Percentiles rank a stretch among this genome's conserved stretches.
Conservation (phyloP, 306 rosid genomes). For the Cicer pinnatifidum region DNA sequence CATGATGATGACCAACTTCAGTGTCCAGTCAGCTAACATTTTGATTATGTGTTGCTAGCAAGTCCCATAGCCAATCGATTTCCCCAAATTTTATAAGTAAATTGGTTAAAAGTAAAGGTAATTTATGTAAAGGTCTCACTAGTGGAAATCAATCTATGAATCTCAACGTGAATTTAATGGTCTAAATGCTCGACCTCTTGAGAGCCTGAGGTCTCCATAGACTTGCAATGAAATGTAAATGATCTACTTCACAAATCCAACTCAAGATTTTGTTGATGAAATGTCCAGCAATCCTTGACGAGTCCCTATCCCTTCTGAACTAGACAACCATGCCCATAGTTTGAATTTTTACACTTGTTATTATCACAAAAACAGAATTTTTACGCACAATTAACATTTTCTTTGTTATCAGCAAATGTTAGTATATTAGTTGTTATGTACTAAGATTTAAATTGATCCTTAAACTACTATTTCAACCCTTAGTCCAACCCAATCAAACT, state of each 20-base stretch:
- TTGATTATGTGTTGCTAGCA: not conserved
- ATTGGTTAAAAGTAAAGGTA: conserved; percentile 14
- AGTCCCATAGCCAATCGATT: not conserved
- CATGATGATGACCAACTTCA: conserved; percentile 5
- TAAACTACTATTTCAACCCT: too few species aligned
- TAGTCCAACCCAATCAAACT: too few species aligned
- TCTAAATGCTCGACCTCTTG: conserved; percentile 6
- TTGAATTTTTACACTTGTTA: conserved; percentile 14
- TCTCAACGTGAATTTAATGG: conserved; percentile 8
- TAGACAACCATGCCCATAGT: not conserved
- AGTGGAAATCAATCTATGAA: not conserved
- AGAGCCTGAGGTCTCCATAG: not conserved
- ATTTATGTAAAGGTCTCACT: not conserved
- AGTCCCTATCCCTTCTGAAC: not conserved
- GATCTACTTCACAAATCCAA: not conserved
- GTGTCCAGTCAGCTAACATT: not conserved
- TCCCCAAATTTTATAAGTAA: not conserved
- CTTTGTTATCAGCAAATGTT: too few species aligned
- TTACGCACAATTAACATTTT: too few species aligned
- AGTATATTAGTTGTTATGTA: too few species aligned
- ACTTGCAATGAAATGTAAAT: not conserved
- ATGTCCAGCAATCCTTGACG: not conserved
- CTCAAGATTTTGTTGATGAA: conserved; percentile 4
- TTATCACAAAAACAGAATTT: not conserved
- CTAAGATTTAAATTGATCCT: too few species aligned